Conservation (phyloP, 441 rosid genomes). For the Arabidopsis lyrata region DNA sequence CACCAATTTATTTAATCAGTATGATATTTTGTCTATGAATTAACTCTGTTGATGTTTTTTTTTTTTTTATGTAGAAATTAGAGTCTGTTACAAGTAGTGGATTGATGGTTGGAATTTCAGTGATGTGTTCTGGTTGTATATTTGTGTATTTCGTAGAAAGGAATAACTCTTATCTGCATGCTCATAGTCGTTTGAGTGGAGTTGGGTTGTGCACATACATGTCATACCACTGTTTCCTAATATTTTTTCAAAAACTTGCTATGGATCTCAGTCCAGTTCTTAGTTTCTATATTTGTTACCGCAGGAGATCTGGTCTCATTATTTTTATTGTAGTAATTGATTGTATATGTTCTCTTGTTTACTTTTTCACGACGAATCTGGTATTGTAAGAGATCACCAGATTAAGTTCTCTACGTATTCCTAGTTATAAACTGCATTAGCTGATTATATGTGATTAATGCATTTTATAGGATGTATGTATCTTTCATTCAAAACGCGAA, state of each 20-base stretch:
- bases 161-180: too few species aligned
- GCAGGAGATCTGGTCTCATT: not conserved
- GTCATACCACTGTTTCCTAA: not conserved
- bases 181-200: constrained; percentile 16
- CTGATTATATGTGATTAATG: constrained; percentile 19
- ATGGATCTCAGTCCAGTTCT: not conserved
- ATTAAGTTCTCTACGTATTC: constrained; percentile 8
- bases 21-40: not conserved
- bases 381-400: constrained; percentile 9
- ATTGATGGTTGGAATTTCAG: constrained; percentile 7
- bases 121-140: constrained; percentile 13
- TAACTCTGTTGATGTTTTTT: not conserved
- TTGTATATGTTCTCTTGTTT: constrained; percentile 11
- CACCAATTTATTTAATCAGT: not conserved
- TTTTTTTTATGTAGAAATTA: not conserved
- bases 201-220: constrained; percentile 10
- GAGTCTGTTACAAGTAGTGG: not conserved
- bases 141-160: not conserved
- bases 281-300: not conserved
- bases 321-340: constrained; percentile 3
- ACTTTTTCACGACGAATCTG: not conserved
- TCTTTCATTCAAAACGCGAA: constrained; percentile 67
- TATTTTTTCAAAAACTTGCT: not conserved
- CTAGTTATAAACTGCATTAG: constrained; percentile 11
- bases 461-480: constrained; percentile 70